Base-by-base conservation (phyloP, 2,329 filamentous ascomycete species). In the Pseudogymnoascus sp. region DNA sequence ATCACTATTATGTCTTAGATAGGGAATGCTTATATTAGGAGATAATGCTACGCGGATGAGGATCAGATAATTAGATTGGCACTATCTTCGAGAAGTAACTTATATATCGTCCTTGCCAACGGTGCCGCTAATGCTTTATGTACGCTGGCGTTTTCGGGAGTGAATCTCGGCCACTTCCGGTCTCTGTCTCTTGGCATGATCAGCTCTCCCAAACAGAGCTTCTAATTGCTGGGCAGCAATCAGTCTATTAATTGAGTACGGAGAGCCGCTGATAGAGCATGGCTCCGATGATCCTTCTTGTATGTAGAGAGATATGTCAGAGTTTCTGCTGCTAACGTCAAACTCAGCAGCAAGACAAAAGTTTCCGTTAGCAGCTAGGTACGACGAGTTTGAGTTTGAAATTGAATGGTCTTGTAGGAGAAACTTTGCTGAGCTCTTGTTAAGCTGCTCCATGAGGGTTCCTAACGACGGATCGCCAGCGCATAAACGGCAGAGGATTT, bases 191-290 rank as follows among this genome's bases (percentile, higher is more conserved):
- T 62, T 63, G 8, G 13, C 48, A 60, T 64, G 61, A 64, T 64
- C 38, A 17, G 21, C 41, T 39, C 29, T 63, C 17, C 63, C 63
- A 58, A 66, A 66, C 12, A 17, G n/a, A n/a, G 58, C 42, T 58
- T 65, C 61, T 10, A 66, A 36, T n/a, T 29, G 21, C 36, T 65
- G 64, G 10, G 21, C 39, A 36, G 38, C 13, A 21, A 63, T 59
- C 17, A 65, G 42, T 15, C 33, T 31, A 13, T 31, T 35, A n/a
- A 65, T 59, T 6, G 63, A 58, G 21, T 51, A 61, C 15, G 64
- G 64, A 51, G 62, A 65, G 55, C 64, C 63, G 41, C 64, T 65
- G 13, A 65, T 65, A 13, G 7, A 41, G 29, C 48, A 58, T 36
- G 58, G 35, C 38, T 58, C n/a, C 12, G 13, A 31, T 7, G 44